These are phyloP conservation scores for Corylus americana DNA, from an alignment of 306 rosid genomes.

Conservation along the genomic window DNA sequence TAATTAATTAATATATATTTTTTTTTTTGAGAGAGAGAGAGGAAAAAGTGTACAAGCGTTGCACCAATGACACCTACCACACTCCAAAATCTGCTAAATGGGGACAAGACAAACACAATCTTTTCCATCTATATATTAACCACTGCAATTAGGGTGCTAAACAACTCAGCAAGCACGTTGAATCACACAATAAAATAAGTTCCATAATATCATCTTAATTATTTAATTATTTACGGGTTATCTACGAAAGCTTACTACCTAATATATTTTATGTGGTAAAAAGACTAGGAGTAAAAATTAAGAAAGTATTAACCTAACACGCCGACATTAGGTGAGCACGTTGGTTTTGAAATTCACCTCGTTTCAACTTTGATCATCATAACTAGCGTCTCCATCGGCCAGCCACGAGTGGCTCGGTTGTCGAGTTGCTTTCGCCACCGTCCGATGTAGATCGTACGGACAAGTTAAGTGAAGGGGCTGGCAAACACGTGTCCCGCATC, in stretches of 20 bases:
- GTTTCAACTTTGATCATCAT: too few species aligned
- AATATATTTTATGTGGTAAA: too few species aligned
- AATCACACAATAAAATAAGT: background rate
- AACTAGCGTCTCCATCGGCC: too few species aligned
- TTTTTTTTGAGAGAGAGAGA: too few species aligned
- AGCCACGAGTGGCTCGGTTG: background rate
- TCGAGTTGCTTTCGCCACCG: background rate
- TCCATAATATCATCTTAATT: constrained; percentile 15
- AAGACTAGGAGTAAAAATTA: too few species aligned
- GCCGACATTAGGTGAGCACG: too few species aligned
- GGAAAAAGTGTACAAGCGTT: background rate
- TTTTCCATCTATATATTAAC: constrained; percentile 12
- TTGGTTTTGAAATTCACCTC: too few species aligned
- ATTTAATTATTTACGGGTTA: too few species aligned
- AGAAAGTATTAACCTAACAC: too few species aligned
- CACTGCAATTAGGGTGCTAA: constrained; percentile 32
- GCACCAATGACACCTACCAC: background rate
- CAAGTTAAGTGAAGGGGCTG: background rate
- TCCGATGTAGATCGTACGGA: background rate
- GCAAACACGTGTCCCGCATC: constrained; percentile 39
- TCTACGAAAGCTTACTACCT: too few species aligned
- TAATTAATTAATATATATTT: too few species aligned
- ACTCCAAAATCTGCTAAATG: constrained; percentile 2
- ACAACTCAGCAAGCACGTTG: constrained; percentile 60
- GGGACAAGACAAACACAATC: constrained; percentile 32